Conservation (phyloP, 2,329 filamentous ascomycete species). For the Pyricularia sp. region DNA sequence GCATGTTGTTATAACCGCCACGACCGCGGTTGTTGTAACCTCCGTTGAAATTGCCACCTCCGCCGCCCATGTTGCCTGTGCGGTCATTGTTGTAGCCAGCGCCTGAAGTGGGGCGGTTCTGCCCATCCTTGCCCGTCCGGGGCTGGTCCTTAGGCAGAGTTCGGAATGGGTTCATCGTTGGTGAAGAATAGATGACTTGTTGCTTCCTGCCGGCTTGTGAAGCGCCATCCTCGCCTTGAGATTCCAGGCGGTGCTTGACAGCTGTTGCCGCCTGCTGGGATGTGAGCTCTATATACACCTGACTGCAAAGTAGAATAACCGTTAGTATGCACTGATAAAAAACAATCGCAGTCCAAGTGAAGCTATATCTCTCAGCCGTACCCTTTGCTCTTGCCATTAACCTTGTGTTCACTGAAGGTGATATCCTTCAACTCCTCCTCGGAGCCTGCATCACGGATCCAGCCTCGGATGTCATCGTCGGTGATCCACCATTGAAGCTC, state of each 20-base stretch:
- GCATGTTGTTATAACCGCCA: conserved; percentile 26
- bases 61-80: conserved; percentile 31
- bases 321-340: not conserved
- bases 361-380: conserved; percentile 33
- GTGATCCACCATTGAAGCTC: conserved; percentile 96
- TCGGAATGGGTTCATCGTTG: conserved; percentile 77
- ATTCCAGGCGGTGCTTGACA: conserved; percentile 72
- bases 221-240: conserved; percentile 40
- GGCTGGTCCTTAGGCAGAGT: conserved; percentile 86
- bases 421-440: conserved; percentile 85
- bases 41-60: conserved; percentile 34
- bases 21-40: conserved; percentile 32
- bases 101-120: conserved; percentile 42
- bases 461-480: conserved; percentile 88
- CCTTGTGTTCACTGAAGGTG: conserved; percentile 96
- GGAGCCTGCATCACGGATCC: conserved; percentile 68
- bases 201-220: conserved; percentile 59
- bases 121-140: conserved; percentile 54
- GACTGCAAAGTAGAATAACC: conserved; percentile 26
- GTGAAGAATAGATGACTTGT: conserved; percentile 64
- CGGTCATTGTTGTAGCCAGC: conserved; percentile 35
- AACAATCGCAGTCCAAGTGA: not conserved
- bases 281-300: conserved; percentile 78
- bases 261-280: conserved; percentile 79
- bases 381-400: conserved; percentile 99